phyloP scores from a whole-genome alignment of 1,284 basidiomycete genomes.

The Fereydounia khargensis region DNA sequence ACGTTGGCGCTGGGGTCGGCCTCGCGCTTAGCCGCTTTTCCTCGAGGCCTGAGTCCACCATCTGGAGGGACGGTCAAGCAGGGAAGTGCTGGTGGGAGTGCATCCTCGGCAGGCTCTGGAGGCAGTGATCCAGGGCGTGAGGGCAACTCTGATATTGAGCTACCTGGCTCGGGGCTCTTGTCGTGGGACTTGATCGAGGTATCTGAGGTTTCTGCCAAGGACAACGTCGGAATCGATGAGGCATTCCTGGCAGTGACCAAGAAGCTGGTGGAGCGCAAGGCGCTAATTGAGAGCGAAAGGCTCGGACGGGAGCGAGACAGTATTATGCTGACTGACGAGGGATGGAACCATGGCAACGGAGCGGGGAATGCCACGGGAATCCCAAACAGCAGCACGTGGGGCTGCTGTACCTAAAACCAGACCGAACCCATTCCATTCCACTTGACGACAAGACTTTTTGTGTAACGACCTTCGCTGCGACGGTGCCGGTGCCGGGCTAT shows the following conservation, averaged over 20 bases:
- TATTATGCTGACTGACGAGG: constrained; percentile 10
- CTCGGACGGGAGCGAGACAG: constrained; percentile 16
- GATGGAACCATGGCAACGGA: background rate
- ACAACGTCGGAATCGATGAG: constrained; percentile 29
- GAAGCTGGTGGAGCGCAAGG: constrained; percentile 32
- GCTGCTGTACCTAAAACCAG: no score
- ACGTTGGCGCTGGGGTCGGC: constrained; percentile 39
- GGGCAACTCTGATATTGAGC: background rate
- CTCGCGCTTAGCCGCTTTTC: constrained; percentile 15
- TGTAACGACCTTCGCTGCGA: no score
- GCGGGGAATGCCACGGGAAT: no score
- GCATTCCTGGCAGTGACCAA: constrained; percentile 40
- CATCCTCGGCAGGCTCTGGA: constrained; percentile 10
- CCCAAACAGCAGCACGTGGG: no score
- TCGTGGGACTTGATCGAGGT: constrained; percentile 33
- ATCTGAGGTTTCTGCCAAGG: constrained; percentile 43
- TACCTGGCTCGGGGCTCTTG: constrained; percentile 1
- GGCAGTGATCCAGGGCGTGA: constrained; percentile 10
- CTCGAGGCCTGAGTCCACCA: constrained; percentile 4
- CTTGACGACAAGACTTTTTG: no score
- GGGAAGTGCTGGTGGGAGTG: constrained; percentile 13
- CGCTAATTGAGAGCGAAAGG: constrained; percentile 26
- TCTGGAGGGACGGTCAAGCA: constrained; percentile 4
- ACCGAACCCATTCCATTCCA: no score
- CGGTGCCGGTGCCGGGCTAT: no score